phyloP scores from a whole-genome alignment of 2,329 filamentous ascomycete species.

The Penicillium sp. region DNA sequence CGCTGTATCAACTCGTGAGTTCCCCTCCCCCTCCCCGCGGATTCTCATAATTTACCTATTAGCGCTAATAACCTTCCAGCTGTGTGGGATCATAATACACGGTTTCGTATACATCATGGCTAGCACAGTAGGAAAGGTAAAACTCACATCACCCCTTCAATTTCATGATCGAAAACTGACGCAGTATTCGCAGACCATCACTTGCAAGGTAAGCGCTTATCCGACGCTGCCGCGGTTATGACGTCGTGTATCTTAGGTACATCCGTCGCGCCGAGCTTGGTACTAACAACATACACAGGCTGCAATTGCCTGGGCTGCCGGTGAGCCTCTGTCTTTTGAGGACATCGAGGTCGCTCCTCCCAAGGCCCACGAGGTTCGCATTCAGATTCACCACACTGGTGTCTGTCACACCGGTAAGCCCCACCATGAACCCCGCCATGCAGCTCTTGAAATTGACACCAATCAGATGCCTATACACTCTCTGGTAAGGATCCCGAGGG shows the following conservation, averaged over 20 bases:
- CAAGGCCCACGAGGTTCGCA: conserved; percentile 88
- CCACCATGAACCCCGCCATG: conserved; percentile 7
- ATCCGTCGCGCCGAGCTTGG: neutral
- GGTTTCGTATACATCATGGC: conserved; percentile 44
- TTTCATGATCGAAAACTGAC: conserved; percentile 4
- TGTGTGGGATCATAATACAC: neutral
- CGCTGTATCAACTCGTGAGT: conserved; percentile 15
- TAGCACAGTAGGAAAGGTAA: conserved; percentile 54
- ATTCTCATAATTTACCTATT: neutral
- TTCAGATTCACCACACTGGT: conserved; percentile 95
- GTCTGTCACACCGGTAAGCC: conserved; percentile 89
- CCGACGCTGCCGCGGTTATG: conserved; percentile 11
- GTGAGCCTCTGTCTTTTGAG: conserved; percentile 81
- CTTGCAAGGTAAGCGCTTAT: conserved; percentile 61
- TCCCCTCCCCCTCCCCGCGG: conserved; percentile 1
- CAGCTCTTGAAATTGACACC: conserved; percentile 2
- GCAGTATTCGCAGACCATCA: conserved; percentile 64
- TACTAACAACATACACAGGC: conserved; percentile 50
- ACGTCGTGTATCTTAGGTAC: conserved; percentile 9
- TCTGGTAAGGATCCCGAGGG: conserved; percentile 97
- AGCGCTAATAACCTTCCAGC: neutral
- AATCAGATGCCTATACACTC: conserved; percentile 79
- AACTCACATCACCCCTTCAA: neutral
- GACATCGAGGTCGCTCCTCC: conserved; percentile 88
- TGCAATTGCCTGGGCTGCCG: conserved; percentile 94